phyloP scores from a whole-genome alignment of 805 yeast genomes.

The Priceomyces medius region DNA sequence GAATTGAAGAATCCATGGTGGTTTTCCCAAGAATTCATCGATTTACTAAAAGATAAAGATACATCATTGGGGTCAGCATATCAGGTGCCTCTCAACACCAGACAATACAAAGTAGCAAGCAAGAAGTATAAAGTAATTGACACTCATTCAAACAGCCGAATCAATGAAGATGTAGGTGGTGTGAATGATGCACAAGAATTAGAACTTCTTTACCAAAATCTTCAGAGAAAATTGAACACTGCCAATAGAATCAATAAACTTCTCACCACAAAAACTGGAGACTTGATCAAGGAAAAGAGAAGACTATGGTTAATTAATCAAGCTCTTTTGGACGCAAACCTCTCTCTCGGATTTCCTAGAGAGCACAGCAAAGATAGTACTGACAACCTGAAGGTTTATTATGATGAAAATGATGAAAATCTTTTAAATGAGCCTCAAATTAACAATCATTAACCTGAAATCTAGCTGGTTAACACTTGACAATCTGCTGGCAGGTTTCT shows the following conservation, averaged over 20 bases:
- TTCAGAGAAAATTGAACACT: slow-evolving; percentile 36
- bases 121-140: slow-evolving; percentile 28
- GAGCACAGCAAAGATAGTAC: slow-evolving; percentile 2
- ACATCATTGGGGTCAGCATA: slow-evolving; percentile 17
- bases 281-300: slow-evolving; percentile 29
- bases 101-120: slow-evolving; percentile 34
- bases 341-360: slow-evolving; percentile 34
- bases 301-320: slow-evolving; percentile 43
- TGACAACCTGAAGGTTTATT: slow-evolving; percentile 5
- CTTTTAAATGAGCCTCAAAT: slow-evolving; percentile 6
- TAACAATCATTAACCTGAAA: not conserved
- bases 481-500: not conserved
- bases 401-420: slow-evolving; percentile 13
- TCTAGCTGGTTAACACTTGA: not conserved
- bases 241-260: slow-evolving; percentile 38
- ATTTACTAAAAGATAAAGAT: slow-evolving; percentile 19
- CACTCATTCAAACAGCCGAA: slow-evolving; percentile 14
- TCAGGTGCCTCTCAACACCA: slow-evolving; percentile 29
- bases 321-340: slow-evolving; percentile 41
- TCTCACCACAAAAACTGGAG: slow-evolving; percentile 27
- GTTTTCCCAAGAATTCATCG: slow-evolving; percentile 31
- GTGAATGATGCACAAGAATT: slow-evolving; percentile 16
- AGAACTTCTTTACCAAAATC: slow-evolving; percentile 21
- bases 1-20: slow-evolving; percentile 43
- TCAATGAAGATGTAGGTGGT: slow-evolving; percentile 13